Evolutionary conservation across 495 filamentous ascomycete genomes (phyloP), one percentile per base, ranked within the genome.

Genomic region (Podospora pseudoanserina): DNA sequence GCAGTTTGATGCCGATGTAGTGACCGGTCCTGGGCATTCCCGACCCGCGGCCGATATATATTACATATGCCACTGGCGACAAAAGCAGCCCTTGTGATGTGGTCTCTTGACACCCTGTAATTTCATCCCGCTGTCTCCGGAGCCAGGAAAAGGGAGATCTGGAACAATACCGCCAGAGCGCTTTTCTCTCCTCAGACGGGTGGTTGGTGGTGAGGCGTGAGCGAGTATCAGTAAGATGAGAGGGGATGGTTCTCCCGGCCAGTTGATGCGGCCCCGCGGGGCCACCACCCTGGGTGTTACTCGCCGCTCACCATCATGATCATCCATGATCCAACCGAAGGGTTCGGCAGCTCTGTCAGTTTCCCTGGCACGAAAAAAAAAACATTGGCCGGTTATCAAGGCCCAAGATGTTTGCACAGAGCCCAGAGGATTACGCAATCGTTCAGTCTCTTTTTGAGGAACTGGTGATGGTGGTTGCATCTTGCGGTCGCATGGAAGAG

Each of bases 81-180:
- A 26, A 18, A 5, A 19, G n/a, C 39, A 18, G 56, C 68, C 64
- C 63, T 53, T 16, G n/a, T 13, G 28, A 56, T 56, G 28, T 3
- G 58, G 59, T 27, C 60, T 64, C n/a, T 39, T 66, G 28, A 19
- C 60, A 70, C 68, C 68, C 57, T 67, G 68, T 53, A 70, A 70
- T 70, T 16, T 49, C 54, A 62, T 18, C 23, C 26, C 23, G 20
- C 28, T 11, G 39, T 49, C 15, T 11, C 39, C 39, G 39, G 39
- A 49, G 39, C 7, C 39, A 49, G 13, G 9, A 49, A 16, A 23
- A 23, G 23, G 15, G 39, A 7, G 4, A 32, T 49, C 13, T 49
- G 39, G 5, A 49, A 49, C 39, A 11, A 49, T 13, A 49, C 13
- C 39, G 39, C 39, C 39, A 49, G 39, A 28, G 26, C 64, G 3